Base-by-base conservation (phyloP, 371 early-diverging fungal species). In the Lichtheimia ramosa region DNA sequence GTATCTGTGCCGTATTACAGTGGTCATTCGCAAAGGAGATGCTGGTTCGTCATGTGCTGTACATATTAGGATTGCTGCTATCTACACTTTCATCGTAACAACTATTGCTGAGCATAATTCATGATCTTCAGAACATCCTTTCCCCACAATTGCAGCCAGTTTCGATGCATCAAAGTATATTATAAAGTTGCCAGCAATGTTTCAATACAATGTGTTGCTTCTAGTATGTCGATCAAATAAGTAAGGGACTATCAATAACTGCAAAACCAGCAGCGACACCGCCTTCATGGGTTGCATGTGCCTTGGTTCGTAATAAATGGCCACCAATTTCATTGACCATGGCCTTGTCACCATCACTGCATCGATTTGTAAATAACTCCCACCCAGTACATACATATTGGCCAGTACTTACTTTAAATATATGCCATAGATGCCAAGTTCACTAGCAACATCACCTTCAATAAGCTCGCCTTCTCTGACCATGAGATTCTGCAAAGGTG, bases 191-290 rank as follows among this genome's bases (percentile, higher is more conserved):
- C 34, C 34, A 34, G 34, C 34, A 34, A 34, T 34, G 34, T 34
- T 52, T n/a, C 52, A 34, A 13, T 34, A 25, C 7, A n/a, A 16
- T 3, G 18, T 27, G 24, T 16, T 51, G 16, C 10, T 8, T 34
- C 34, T 46, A 46, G 7, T 14, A 10, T 46, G 21, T 16, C 5
- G 46, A 3, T 56, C 51, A 62, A 27, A 91, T 74, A 27, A 93
- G 72, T 40, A 89, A 58, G 20, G 93, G 91, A 50, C 92, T 92
- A 70, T 96, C 96, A 70, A 98, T 89, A 12, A 98, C 96, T n/a
- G 94, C 92, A 83, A 89, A 97, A n/a, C 99, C 99, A 40, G 96
- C 92, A 1, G 97, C 97, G 3, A 98, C 97, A 34, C 99, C 99
- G 13, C 99, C 99, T 73, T 98, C 99, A 43, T 91, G 85, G 3